Evolutionary conservation across 495 filamentous ascomycete species (phyloP).

Genomic region (Neurospora africana): DNA sequence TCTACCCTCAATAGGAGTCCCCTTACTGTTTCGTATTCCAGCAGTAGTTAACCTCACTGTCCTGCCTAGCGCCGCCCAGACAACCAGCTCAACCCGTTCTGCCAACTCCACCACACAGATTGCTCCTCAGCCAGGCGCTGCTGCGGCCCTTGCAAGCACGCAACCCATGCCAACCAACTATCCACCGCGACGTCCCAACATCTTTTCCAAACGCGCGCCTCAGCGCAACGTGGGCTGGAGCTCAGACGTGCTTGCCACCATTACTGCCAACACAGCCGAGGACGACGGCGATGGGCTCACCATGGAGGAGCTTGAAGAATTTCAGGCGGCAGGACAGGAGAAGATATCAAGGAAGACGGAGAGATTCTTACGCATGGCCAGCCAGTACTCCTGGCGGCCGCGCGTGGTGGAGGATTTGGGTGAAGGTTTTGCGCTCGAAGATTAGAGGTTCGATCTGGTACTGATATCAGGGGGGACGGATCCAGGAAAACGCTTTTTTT

Average conservation of each 20-base stretch:
- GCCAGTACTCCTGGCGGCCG: not conserved
- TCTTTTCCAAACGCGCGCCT: not conserved
- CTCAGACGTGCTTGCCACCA: no score
- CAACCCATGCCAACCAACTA: fast-evolving
- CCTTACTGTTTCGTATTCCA: no score
- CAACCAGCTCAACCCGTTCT: no score
- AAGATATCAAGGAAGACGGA: not conserved
- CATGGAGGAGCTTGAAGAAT: not conserved
- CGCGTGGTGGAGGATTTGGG: not conserved
- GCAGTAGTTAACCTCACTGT: no score
- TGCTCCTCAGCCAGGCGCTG: no score
- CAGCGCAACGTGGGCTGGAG: not conserved
- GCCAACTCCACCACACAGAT: no score
- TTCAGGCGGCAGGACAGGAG: not conserved
- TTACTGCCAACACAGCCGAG: not conserved
- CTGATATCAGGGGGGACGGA: not conserved
- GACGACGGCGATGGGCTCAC: not conserved
- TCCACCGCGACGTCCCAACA: not conserved
- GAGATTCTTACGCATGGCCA: fast-evolving
- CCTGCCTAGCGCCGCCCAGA: no score
- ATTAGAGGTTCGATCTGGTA: not conserved
- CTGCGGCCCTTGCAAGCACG: no score
- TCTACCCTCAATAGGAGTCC: no score
- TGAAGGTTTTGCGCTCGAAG: not conserved
- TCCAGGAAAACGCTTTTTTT: no score